These are phyloP conservation scores for Phytophthora rubi DNA, from an alignment of 352 stramenopile species.

Conservation along the genomic window DNA sequence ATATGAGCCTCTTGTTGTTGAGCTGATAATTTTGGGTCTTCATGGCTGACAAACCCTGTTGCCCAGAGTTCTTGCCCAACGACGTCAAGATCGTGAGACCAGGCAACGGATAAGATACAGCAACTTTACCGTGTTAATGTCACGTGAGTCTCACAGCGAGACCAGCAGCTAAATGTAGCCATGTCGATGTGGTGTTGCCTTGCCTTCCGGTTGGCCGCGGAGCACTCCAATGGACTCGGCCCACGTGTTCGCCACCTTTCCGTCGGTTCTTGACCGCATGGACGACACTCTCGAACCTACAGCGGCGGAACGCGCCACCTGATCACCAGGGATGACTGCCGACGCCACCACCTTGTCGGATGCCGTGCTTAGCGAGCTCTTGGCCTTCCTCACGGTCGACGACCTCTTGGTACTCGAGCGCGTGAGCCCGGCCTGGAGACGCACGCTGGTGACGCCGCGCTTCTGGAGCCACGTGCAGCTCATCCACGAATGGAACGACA, in stretches of 20 bases:
- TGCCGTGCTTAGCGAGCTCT: slow-evolving; percentile 42
- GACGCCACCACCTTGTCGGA: slow-evolving; percentile 23
- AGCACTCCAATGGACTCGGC: slow-evolving; percentile 29
- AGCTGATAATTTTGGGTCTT: background rate
- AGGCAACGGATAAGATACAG: background rate
- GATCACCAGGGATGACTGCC: slow-evolving; percentile 20
- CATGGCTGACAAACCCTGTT: background rate
- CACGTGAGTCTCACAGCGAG: too few species aligned
- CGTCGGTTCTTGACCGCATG: background rate
- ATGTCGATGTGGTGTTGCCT: slow-evolving; percentile 22
- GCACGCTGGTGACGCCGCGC: slow-evolving; percentile 29
- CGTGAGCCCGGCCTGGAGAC: slow-evolving; percentile 44
- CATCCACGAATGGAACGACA: slow-evolving; percentile 41
- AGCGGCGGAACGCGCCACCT: slow-evolving; percentile 22
- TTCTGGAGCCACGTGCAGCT: slow-evolving; percentile 48
- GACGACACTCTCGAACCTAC: slow-evolving; percentile 21
- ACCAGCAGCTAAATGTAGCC: slow-evolving; percentile 11
- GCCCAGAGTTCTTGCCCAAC: background rate
- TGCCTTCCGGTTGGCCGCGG: slow-evolving; percentile 20
- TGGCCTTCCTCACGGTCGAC: slow-evolving; percentile 56
- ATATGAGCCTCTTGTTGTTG: background rate
- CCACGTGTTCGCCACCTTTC: slow-evolving; percentile 20
- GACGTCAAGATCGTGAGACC: background rate
- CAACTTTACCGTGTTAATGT: too few species aligned
- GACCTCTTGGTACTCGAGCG: slow-evolving; percentile 63